These are phyloP conservation scores for Kwoniella sp. DNA, from an alignment of 768 basidiomycete species.

Conservation along the genomic window DNA sequence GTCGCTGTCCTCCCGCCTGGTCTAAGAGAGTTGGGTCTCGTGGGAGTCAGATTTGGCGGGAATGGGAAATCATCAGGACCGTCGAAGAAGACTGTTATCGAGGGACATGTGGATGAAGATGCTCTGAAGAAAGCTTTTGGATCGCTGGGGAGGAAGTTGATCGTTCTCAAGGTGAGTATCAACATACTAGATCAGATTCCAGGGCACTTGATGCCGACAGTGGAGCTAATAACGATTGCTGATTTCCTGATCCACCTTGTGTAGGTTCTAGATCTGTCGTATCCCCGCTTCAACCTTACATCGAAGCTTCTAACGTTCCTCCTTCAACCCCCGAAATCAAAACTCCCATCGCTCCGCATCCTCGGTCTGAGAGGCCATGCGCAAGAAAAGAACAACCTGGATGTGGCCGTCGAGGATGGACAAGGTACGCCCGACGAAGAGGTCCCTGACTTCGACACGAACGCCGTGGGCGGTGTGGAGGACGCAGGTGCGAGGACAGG, in stretches of 20 bases:
- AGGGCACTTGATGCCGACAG: too few species aligned
- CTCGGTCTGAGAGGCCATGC: slow-evolving; percentile 23
- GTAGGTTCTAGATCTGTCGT: slow-evolving; percentile 31
- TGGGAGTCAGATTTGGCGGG: slow-evolving; percentile 12
- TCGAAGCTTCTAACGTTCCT: slow-evolving; percentile 3
- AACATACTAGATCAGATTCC: too few species aligned
- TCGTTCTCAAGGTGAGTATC: slow-evolving; percentile 31
- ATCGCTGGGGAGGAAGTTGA: slow-evolving; percentile 29
- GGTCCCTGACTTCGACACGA: background rate
- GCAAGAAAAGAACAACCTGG: background rate
- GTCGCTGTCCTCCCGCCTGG: slow-evolving; percentile 23
- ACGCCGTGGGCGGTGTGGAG: background rate
- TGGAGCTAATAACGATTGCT: background rate
- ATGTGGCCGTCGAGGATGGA: background rate
- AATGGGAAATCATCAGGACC: background rate
- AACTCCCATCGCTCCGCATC: slow-evolving; percentile 18
- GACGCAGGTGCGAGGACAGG: background rate
- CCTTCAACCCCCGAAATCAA: slow-evolving; percentile 8
- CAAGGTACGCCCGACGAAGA: background rate
- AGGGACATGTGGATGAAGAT: slow-evolving; percentile 9
- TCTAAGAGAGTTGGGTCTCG: slow-evolving; percentile 31
- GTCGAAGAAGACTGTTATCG: too few species aligned
- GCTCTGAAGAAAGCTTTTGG: slow-evolving; percentile 25
- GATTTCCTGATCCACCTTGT: background rate
- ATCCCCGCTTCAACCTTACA: slow-evolving; percentile 14